phyloP scores from a whole-genome alignment of 2,329 filamentous ascomycete species.

The Sporothrix pallida region DNA sequence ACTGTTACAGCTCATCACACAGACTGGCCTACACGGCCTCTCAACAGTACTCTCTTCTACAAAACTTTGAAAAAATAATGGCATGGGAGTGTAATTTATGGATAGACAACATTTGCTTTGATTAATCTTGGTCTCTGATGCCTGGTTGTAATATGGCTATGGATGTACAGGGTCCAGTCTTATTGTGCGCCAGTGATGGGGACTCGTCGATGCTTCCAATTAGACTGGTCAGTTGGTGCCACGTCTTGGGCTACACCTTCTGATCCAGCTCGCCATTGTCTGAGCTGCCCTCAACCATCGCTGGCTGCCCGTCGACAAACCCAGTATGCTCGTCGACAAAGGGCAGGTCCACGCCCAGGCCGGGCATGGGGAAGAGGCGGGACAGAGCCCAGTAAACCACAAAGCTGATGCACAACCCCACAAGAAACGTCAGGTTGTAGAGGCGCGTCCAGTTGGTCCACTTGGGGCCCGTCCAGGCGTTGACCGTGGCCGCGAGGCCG shows the following conservation, averaged over 20 bases:
- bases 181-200: background rate
- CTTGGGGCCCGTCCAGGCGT: slow-evolving; percentile 36
- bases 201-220: background rate
- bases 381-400: slow-evolving; percentile 38
- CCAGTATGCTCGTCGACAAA: slow-evolving; percentile 33
- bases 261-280: background rate
- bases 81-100: too few species aligned
- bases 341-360: slow-evolving; percentile 34
- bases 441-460: slow-evolving; percentile 46
- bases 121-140: too few species aligned
- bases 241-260: background rate
- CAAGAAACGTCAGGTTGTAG: slow-evolving; percentile 51
- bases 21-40: too few species aligned
- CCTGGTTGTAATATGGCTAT: too few species aligned
- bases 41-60: too few species aligned
- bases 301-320: slow-evolving; percentile 27
- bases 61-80: too few species aligned
- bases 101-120: too few species aligned
- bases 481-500: slow-evolving; percentile 36
- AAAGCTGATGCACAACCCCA: slow-evolving; percentile 50
- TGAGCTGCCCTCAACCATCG: background rate
- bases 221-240: background rate
- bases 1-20: too few species aligned
- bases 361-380: slow-evolving; percentile 34
- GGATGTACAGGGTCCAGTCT: too few species aligned